Evolutionary conservation across 225 moss, liverwort and hornwort genomes (phyloP), one percentile per base, ranked within the genome.

Genomic region (Physcomitrellopsis africana): DNA sequence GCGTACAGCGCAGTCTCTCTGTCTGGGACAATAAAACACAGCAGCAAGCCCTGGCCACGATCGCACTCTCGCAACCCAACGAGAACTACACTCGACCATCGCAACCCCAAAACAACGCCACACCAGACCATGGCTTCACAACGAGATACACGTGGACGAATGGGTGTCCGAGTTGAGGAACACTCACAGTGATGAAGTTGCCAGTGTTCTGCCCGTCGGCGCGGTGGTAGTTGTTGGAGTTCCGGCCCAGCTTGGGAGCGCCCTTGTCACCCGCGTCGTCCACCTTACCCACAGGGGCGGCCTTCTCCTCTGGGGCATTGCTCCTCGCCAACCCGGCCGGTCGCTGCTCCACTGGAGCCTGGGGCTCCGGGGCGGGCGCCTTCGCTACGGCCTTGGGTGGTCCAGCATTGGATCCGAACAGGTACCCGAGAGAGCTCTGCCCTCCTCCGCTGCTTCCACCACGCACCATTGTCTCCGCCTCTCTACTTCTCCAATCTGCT

Each of bases 141-240:
- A 37, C 32, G 32, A 37, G 5, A 37, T 37, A 7, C 32, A 37
- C 32, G 1, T 37, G 32, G 32, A 37, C 32, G 3, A 37, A 37
- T 37, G 32, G 32, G 32, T 37, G 7, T 37, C 32, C 32, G 7
- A 37, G 23, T 55, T 67, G 48, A 3, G 62, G 13, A 16, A 37
- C 8, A 44, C 94, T 80, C 53, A 96, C 96, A 47, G 92, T 97
- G 53, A 97, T 94, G 75, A 97, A 97, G 94, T 97, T 97, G 12
- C 92, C 94, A 10, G 92, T 94, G 73, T 97, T 97, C 81, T 97
- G 94, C 16, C 94, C 96, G 51, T 97, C 94, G 8, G 93, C 94
- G 22, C 92, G 94, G 79, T 97, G 94, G 64, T 97, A 97, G 91
- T 97, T 97, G 67, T 97, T 97, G 0, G 84, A 91, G 91, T 85